Conservation (phyloP, 176 grass and related monocot genomes). For the Alloteropsis semialata region DNA sequence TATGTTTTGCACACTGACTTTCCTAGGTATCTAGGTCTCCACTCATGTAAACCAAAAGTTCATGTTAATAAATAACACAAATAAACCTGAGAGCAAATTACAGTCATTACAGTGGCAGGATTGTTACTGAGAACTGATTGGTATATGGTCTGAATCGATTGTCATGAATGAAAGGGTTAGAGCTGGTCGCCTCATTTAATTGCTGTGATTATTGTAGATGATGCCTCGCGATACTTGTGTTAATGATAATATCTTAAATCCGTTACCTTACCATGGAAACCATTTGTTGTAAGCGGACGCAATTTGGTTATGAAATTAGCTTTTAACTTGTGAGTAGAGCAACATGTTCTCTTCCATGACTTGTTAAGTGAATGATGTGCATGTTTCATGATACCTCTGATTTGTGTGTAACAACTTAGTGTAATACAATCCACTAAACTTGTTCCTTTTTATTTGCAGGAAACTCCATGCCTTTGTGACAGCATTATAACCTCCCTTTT, state of each 20-base stretch:
- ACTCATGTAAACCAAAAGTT: no score
- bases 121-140: neutral
- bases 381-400: neutral
- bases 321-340: neutral
- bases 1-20: neutral
- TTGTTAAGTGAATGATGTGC: neutral
- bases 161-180: neutral
- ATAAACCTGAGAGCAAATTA: no score
- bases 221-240: neutral
- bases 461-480: neutral
- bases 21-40: neutral
- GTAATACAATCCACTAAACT: neutral
- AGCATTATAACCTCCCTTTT: neutral
- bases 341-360: neutral
- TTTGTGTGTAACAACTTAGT: neutral
- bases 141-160: neutral
- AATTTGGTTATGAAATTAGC: neutral
- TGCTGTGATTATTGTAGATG: neutral
- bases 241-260: neutral
- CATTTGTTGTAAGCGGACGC: neutral
- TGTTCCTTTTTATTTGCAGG: neutral
- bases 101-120: neutral
- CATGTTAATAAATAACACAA: no score
- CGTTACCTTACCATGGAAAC: neutral
- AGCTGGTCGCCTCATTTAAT: neutral